Conservation (phyloP, 2,329 filamentous ascomycete genomes). For the Grosmannia clavigera region DNA sequence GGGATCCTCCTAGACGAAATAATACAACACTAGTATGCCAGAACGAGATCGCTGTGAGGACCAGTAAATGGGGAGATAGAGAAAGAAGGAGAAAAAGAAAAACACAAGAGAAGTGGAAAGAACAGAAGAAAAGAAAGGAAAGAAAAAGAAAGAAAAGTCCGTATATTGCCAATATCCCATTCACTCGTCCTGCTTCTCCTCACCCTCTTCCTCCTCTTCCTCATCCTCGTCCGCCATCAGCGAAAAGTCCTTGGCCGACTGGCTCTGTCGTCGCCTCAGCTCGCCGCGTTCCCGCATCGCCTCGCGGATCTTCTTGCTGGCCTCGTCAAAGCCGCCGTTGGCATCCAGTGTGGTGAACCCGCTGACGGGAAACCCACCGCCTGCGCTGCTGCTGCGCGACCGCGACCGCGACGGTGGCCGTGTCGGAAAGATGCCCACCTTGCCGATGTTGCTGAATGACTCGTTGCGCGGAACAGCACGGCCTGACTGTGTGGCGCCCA, state of each 20-base stretch:
- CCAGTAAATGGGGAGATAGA: too few relatives aligned
- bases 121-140: too few relatives aligned
- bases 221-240: slow-evolving; percentile 10
- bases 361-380: slow-evolving; percentile 54
- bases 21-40: not conserved
- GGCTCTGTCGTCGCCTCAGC: slow-evolving; percentile 41
- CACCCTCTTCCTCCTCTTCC: not conserved
- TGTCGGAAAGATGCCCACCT: slow-evolving; percentile 81
- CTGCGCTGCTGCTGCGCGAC: slow-evolving; percentile 60
- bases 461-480: slow-evolving; percentile 67
- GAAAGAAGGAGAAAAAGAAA: not conserved
- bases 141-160: not conserved
- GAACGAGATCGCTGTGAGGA: too few relatives aligned
- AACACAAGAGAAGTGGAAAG: too few relatives aligned
- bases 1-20: too few relatives aligned
- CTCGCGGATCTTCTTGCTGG: slow-evolving; percentile 69
- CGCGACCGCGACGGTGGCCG: slow-evolving; percentile 70
- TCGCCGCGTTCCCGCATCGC: slow-evolving; percentile 73
- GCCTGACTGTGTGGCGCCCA: slow-evolving; percentile 41
- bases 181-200: not conserved
- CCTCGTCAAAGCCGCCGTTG: slow-evolving; percentile 65
- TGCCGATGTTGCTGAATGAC: slow-evolving; percentile 81
- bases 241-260: slow-evolving; percentile 10
- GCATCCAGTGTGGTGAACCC: slow-evolving; percentile 57
- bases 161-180: not conserved